A percentile compares a stretch with the other conserved stretches of the same genome.
Evolutionary conservation across 2,329 filamentous ascomycete genomes (phyloP).

Genomic region (Phialemonium atrogriseum): DNA sequence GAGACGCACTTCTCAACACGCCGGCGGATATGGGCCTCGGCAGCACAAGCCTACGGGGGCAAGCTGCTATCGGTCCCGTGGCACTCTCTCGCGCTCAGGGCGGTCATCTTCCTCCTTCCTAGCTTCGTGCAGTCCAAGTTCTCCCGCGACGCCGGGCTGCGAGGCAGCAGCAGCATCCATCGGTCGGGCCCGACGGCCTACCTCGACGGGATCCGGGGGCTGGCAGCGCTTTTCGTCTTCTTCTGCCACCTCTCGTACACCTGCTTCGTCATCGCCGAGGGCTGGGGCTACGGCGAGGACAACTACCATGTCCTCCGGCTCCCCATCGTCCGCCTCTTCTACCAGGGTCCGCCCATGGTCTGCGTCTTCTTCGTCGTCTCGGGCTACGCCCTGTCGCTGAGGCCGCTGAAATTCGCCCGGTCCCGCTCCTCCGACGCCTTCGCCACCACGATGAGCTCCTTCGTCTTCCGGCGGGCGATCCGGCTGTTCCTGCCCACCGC

Average conservation of each 20-base stretch:
- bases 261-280: slow-evolving; percentile 40
- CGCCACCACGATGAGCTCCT: slow-evolving; percentile 36
- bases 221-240: slow-evolving; percentile 47
- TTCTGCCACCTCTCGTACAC: slow-evolving; percentile 50
- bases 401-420: slow-evolving; percentile 34
- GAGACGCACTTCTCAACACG: slow-evolving; percentile 20
- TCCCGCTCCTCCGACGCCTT: slow-evolving; percentile 26
- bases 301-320: slow-evolving; percentile 42
- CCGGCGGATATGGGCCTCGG: slow-evolving; percentile 17
- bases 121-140: slow-evolving; percentile 40
- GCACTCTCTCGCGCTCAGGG: slow-evolving; percentile 27
- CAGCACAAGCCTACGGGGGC: slow-evolving; percentile 13
- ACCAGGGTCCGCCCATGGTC: slow-evolving; percentile 48
- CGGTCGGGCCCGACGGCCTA: slow-evolving; percentile 45
- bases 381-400: slow-evolving; percentile 50
- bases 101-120: slow-evolving; percentile 39
- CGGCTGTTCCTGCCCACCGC: slow-evolving; percentile 43
- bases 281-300: slow-evolving; percentile 34
- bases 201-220: slow-evolving; percentile 48
- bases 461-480: slow-evolving; percentile 42
- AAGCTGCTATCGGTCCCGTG: slow-evolving; percentile 25
- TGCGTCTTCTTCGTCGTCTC: slow-evolving; percentile 56
- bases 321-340: slow-evolving; percentile 45
- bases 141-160: slow-evolving; percentile 30
- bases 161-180: slow-evolving; percentile 18